Evolutionary conservation across 2,329 filamentous ascomycete species (phyloP).

Genomic region (Didymosphaeria variabile): DNA sequence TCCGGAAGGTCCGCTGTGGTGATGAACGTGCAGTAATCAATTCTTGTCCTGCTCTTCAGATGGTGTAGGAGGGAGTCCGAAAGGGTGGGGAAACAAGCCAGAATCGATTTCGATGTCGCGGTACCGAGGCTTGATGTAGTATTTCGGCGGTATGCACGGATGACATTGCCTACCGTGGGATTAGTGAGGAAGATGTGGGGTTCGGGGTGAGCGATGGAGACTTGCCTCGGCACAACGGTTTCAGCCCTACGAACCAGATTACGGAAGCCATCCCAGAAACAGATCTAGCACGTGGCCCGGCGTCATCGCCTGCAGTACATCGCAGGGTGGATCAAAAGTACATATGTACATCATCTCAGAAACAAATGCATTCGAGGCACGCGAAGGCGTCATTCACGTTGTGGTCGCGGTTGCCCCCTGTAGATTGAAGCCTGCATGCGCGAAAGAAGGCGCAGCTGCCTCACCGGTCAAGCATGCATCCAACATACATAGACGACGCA

Average conservation of each 20-base stretch:
- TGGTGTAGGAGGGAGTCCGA: background rate
- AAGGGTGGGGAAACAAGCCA: background rate
- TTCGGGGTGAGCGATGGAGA: slow-evolving; percentile 21
- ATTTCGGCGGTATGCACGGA: slow-evolving; percentile 17
- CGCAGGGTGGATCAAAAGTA: background rate
- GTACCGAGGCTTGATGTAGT: slow-evolving; percentile 8
- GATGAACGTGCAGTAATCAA: background rate
- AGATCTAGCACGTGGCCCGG: background rate
- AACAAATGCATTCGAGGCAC: background rate
- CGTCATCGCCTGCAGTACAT: too few relatives aligned
- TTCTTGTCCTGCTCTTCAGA: too few relatives aligned
- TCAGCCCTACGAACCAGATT: background rate
- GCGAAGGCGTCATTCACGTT: background rate
- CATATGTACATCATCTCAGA: too few relatives aligned
- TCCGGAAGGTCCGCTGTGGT: background rate
- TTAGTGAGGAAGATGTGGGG: slow-evolving; percentile 19
- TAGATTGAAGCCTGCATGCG: background rate
- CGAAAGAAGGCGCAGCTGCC: background rate
- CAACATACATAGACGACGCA: slow-evolving; percentile 1
- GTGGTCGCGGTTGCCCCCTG: background rate
- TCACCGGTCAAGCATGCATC: slow-evolving; percentile 1
- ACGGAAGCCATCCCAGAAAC: background rate
- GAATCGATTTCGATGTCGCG: background rate
- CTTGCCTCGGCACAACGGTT: slow-evolving; percentile 20
- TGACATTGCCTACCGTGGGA: slow-evolving; percentile 14